Percentiles rank a stretch among this genome's conserved stretches.
phyloP scores from a whole-genome alignment of 2,329 filamentous ascomycete species.

The Mollisia scopiformis region DNA sequence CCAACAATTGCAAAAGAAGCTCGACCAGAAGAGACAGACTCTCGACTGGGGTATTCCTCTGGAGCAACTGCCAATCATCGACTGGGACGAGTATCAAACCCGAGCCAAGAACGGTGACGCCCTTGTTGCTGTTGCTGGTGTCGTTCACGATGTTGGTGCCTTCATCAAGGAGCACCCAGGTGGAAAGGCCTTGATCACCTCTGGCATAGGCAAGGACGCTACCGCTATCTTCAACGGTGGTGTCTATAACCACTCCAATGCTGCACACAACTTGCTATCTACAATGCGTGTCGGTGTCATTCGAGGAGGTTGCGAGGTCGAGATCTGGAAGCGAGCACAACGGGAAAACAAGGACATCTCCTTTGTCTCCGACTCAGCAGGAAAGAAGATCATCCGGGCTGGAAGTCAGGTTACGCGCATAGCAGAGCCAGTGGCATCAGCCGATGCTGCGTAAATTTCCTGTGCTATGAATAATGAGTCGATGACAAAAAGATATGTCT shows the following conservation, averaged over 20 bases:
- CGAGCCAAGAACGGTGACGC: slow-evolving; percentile 78
- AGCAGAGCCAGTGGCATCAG: slow-evolving; percentile 76
- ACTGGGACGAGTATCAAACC: slow-evolving; percentile 84
- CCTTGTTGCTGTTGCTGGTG: slow-evolving; percentile 77
- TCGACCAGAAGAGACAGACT: slow-evolving; percentile 80
- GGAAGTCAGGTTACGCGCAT: slow-evolving; percentile 86
- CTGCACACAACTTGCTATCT: slow-evolving; percentile 84
- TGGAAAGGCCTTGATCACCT: slow-evolving; percentile 83
- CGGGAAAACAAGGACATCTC: slow-evolving; percentile 82
- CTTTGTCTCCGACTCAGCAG: slow-evolving; percentile 78
- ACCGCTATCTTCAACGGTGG: slow-evolving; percentile 92
- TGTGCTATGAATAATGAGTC: slow-evolving; percentile 16
- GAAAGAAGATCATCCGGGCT: slow-evolving; percentile 82
- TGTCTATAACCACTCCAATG: slow-evolving; percentile 88
- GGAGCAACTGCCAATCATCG: slow-evolving; percentile 82
- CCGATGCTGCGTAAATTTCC: slow-evolving; percentile 74
- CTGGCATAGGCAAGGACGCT: slow-evolving; percentile 83
- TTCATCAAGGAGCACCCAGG: slow-evolving; percentile 92
- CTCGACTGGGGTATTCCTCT: slow-evolving; percentile 88
- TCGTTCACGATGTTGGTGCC: slow-evolving; percentile 81
- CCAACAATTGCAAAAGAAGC: slow-evolving; percentile 90
- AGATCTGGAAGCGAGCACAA: slow-evolving; percentile 90
- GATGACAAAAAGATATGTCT: slow-evolving; percentile 17
- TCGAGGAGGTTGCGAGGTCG: slow-evolving; percentile 83
- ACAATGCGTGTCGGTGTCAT: slow-evolving; percentile 89